Evolutionary conservation across 257 asterid genomes (phyloP).

Genomic region (Prunella vulgaris): DNA sequence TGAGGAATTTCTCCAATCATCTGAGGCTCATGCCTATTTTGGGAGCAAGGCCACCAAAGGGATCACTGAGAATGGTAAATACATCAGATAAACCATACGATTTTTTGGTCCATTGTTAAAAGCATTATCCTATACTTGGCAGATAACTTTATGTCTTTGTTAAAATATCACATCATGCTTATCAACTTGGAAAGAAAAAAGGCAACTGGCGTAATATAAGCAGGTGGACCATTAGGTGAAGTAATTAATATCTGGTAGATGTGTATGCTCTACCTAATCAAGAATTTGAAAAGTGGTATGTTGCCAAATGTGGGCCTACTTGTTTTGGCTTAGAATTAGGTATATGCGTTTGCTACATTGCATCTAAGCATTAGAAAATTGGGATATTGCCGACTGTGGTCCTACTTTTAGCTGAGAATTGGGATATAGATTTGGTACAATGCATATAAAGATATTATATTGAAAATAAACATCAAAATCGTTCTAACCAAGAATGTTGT

Average conservation of each 20-base stretch:
- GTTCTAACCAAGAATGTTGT: too few relatives aligned
- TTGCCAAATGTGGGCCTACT: background rate
- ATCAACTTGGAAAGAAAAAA: conserved; percentile 12
- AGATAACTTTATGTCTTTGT: background rate
- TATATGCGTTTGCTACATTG: background rate
- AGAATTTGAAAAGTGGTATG: background rate
- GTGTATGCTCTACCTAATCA: background rate
- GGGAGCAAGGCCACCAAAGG: conserved; percentile 25
- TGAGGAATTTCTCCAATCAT: conserved; percentile 74
- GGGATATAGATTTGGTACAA: background rate
- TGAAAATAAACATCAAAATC: background rate
- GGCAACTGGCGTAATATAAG: background rate
- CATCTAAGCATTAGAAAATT: background rate
- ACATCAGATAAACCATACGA: background rate
- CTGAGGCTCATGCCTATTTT: conserved; percentile 33
- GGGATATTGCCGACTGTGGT: too few relatives aligned
- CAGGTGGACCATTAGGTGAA: background rate
- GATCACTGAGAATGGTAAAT: conserved; percentile 43
- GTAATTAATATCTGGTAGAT: background rate
- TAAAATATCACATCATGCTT: conserved; percentile 15
- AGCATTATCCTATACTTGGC: background rate
- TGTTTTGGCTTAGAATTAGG: background rate
- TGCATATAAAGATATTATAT: background rate
- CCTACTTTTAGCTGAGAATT: background rate
- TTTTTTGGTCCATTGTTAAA: background rate